Conservation (phyloP, 768 basidiomycete species). For the Kwoniella dejecticola region DNA sequence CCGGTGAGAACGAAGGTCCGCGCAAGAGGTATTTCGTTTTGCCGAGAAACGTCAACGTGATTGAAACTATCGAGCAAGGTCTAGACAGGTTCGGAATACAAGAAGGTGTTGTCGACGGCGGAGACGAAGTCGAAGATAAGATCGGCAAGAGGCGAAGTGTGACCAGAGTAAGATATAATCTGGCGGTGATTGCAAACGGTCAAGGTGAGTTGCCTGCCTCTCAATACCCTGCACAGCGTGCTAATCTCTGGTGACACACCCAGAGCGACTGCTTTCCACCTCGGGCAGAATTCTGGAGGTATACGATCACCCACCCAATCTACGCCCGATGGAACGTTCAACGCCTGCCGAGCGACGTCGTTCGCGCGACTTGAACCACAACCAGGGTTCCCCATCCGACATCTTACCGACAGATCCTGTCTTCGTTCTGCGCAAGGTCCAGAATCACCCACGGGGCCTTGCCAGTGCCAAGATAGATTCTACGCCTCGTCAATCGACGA, state of each 20-base stretch:
- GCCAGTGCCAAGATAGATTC: conserved; percentile 13
- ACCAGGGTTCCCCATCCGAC: conserved; percentile 73
- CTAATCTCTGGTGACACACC: conserved; percentile 25
- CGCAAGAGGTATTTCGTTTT: conserved; percentile 70
- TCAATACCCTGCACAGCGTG: neutral
- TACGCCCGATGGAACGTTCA: conserved; percentile 66
- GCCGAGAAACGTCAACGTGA: conserved; percentile 91
- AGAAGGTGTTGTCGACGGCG: conserved; percentile 98
- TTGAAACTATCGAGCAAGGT: conserved; percentile 90
- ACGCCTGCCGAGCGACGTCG: conserved; percentile 72
- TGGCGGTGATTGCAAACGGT: conserved; percentile 64
- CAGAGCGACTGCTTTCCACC: conserved; percentile 76
- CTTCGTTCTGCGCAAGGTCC: conserved; percentile 85
- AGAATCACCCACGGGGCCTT: conserved; percentile 1
- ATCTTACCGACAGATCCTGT: conserved; percentile 79
- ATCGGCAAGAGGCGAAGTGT: conserved; percentile 75
- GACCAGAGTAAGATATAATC: conserved; percentile 76
- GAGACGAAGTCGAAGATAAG: conserved; percentile 96
- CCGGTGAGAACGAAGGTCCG: conserved; percentile 2
- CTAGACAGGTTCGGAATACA: conserved; percentile 91
- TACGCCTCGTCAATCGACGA: conserved; percentile 3
- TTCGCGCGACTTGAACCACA: conserved; percentile 75
- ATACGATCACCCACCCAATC: conserved; percentile 71
- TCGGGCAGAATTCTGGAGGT: conserved; percentile 84
- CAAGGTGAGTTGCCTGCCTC: conserved; percentile 63